A percentile compares a stretch with the other conserved stretches of the same genome.
Evolutionary conservation across 192 early-diverging fungal species (phyloP).

Genomic region (Umbelopsis ramanniana): DNA sequence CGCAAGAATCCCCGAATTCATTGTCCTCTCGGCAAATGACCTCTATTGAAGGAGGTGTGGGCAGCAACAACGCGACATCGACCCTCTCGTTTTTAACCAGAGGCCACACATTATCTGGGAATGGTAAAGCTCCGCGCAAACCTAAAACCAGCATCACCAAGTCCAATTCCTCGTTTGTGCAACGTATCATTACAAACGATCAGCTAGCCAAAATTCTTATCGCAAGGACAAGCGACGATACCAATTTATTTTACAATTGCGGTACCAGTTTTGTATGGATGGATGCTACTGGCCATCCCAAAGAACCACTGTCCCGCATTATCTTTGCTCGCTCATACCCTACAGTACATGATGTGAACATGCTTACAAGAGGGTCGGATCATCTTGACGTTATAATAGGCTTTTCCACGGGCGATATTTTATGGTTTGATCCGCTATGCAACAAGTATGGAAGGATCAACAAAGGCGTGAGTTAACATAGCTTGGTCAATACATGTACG

Average conservation of each 20-base stretch:
- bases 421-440: constrained; percentile 88
- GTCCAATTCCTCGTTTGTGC: constrained; percentile 74
- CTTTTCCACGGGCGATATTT: constrained; percentile 77
- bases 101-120: constrained; percentile 13
- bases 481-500: too few relatives aligned
- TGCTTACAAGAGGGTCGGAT: constrained; percentile 70
- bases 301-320: constrained; percentile 83
- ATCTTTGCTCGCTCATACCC: constrained; percentile 78
- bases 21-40: neutral
- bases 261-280: constrained; percentile 76
- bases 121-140: constrained; percentile 36
- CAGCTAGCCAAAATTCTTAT: constrained; percentile 66
- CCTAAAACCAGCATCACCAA: constrained; percentile 72
- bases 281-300: constrained; percentile 61
- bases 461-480: constrained; percentile 60
- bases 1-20: neutral
- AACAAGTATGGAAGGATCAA: constrained; percentile 92
- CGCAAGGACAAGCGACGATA: constrained; percentile 58
- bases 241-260: constrained; percentile 76
- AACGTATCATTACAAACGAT: constrained; percentile 72
- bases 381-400: constrained; percentile 88
- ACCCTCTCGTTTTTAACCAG: constrained; percentile 27
- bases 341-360: constrained; percentile 88
- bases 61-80: constrained; percentile 20
- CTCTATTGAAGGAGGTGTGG: constrained; percentile 17